Evolutionary conservation across 148 eudicot species (phyloP).

Genomic region (Fagopyrum homotropicum): DNA sequence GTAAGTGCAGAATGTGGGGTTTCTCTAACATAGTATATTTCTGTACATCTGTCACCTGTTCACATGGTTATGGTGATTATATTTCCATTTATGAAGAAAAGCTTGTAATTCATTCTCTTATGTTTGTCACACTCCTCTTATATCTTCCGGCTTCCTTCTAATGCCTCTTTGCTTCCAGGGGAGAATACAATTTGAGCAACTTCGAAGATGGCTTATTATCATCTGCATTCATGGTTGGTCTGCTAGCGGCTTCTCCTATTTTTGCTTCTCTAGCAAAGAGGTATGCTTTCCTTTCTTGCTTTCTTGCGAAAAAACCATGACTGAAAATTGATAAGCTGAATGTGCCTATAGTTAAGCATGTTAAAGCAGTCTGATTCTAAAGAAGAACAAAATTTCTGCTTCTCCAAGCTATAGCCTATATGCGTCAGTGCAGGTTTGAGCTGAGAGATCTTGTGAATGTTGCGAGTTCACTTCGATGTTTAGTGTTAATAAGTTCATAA

Average conservation of each 20-base stretch:
- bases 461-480: too few relatives aligned
- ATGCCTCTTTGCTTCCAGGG: conserved; percentile 38
- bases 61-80: neutral
- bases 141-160: neutral
- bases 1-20: neutral
- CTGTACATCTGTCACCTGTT: neutral
- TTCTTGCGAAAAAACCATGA: neutral
- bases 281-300: conserved; percentile 21
- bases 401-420: too few relatives aligned
- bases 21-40: too few relatives aligned
- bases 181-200: conserved; percentile 65
- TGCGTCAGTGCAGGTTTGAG: too few relatives aligned
- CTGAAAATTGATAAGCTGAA: neutral
- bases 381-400: neutral
- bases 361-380: neutral
- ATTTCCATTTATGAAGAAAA: neutral
- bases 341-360: neutral
- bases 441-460: too few relatives aligned
- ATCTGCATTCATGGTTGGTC: conserved; percentile 99
- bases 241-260: conserved; percentile 79
- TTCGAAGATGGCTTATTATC: conserved; percentile 92
- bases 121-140: neutral
- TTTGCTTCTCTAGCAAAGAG: conserved; percentile 85
- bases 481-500: neutral
- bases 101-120: neutral